Percentiles rank a stretch among this genome's conserved stretches.
These are phyloP conservation scores for Phytophthora palmivora DNA, from an alignment of 352 stramenopile species.

Conservation along the genomic window DNA sequence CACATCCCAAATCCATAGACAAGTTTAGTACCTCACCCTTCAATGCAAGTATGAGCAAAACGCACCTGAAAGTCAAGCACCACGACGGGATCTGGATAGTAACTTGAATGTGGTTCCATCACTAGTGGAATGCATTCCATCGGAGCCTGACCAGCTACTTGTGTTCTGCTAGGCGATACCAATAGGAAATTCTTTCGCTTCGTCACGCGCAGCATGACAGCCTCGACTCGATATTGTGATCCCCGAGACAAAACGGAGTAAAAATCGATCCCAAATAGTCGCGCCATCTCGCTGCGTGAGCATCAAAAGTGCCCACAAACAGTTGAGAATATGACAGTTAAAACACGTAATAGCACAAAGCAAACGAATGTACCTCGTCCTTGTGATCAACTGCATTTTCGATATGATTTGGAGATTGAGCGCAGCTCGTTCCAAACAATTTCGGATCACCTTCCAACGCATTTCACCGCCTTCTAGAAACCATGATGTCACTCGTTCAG, in stretches of 20 bases:
- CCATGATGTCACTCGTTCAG: constrained; percentile 65
- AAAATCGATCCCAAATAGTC: constrained; percentile 95
- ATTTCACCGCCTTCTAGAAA: constrained; percentile 47
- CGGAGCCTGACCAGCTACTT: constrained; percentile 90
- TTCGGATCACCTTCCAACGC: constrained; percentile 65
- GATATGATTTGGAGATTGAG: constrained; percentile 81
- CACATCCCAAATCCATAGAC: constrained; percentile 2
- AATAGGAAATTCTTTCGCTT: constrained; percentile 90
- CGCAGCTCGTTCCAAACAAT: constrained; percentile 52
- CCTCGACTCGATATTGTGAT: constrained; percentile 94
- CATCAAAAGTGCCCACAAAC: neutral
- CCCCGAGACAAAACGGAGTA: constrained; percentile 93
- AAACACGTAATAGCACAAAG: neutral
- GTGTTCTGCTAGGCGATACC: constrained; percentile 75
- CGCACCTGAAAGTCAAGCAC: constrained; percentile 98
- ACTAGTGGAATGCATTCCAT: constrained; percentile 95
- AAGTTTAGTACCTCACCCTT: neutral
- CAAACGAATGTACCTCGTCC: constrained; percentile 61
- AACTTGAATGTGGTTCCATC: constrained; percentile 95
- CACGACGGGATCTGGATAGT: constrained; percentile 97
- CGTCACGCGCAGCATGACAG: constrained; percentile 92
- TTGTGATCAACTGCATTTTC: constrained; percentile 87
- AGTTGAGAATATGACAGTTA: neutral
- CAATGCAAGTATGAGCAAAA: neutral
- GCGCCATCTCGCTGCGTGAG: constrained; percentile 87